Percentiles rank a stretch among this genome's conserved stretches.
phyloP scores from a whole-genome alignment of 805 yeast species.

The Saccharomycopsis olivae region DNA sequence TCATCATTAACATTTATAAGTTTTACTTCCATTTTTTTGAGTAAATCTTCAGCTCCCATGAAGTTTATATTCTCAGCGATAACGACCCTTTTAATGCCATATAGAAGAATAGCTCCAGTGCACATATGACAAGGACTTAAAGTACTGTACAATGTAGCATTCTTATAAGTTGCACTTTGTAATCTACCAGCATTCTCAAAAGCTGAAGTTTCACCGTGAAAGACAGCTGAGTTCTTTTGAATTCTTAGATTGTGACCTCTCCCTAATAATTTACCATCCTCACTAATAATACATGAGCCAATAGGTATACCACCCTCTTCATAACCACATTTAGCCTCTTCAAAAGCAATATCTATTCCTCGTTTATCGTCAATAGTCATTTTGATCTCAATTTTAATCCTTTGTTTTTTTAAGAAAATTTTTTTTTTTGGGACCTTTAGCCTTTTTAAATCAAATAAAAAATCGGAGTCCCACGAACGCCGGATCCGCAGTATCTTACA shows the following conservation, averaged over 20 bases:
- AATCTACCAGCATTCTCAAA: constrained; percentile 87
- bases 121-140: constrained; percentile 94
- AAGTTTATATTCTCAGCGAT: constrained; percentile 83
- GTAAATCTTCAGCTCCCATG: constrained; percentile 71
- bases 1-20: constrained; percentile 49
- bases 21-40: constrained; percentile 59
- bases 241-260: constrained; percentile 86
- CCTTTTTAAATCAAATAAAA: background rate
- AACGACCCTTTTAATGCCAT: constrained; percentile 80
- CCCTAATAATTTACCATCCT: constrained; percentile 75
- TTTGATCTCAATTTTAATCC: background rate
- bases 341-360: constrained; percentile 62
- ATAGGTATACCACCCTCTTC: constrained; percentile 90
- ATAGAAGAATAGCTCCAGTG: constrained; percentile 83
- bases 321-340: constrained; percentile 57
- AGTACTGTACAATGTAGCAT: constrained; percentile 87
- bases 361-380: constrained; percentile 18
- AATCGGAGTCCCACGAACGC: background rate
- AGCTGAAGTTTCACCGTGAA: constrained; percentile 89
- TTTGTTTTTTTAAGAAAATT: background rate
- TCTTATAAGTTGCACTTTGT: constrained; percentile 65
- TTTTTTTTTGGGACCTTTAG: too few species aligned
- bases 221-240: constrained; percentile 71
- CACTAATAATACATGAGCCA: constrained; percentile 63
- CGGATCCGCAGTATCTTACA: too few species aligned